Evolutionary conservation across 1,284 basidiomycete genomes (phyloP).

Genomic region (Moniliophthora roreri): DNA sequence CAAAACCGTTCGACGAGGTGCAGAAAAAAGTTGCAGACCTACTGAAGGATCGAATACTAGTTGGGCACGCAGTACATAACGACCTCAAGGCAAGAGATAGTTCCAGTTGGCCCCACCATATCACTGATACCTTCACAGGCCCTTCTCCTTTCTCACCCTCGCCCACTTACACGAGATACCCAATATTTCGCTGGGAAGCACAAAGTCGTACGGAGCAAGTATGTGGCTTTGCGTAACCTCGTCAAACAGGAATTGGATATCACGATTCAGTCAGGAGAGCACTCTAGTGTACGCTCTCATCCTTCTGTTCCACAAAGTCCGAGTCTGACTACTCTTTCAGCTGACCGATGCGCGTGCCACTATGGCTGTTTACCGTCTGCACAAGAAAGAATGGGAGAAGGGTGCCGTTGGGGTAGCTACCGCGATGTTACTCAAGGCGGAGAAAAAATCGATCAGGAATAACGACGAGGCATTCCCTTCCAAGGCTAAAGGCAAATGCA

Average conservation of each 20-base stretch:
- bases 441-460: background rate
- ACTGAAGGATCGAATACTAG: slow-evolving; percentile 79
- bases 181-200: slow-evolving; percentile 63
- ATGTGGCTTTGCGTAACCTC: slow-evolving; percentile 80
- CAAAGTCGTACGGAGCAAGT: slow-evolving; percentile 59
- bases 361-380: slow-evolving; percentile 92
- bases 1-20: slow-evolving; percentile 78
- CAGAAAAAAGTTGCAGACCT: slow-evolving; percentile 81
- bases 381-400: slow-evolving; percentile 86
- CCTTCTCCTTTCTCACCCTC: slow-evolving; percentile 89
- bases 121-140: slow-evolving; percentile 47
- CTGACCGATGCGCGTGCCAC: slow-evolving; percentile 85
- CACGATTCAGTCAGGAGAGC: slow-evolving; percentile 86
- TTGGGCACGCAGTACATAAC: slow-evolving; percentile 93
- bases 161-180: slow-evolving; percentile 80
- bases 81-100: slow-evolving; percentile 73
- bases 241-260: slow-evolving; percentile 82
- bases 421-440: slow-evolving; percentile 22
- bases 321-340: background rate
- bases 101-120: background rate
- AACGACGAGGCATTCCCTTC: background rate
- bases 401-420: slow-evolving; percentile 27
- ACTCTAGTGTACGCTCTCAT: slow-evolving; percentile 68
- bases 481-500: slow-evolving; percentile 18
- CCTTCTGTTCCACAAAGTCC: slow-evolving; percentile 3